A percentile compares a stretch with the other conserved stretches of the same genome.
These are phyloP conservation scores for Haplographium delicatum DNA, from an alignment of 495 filamentous ascomycete genomes.

Conservation along the genomic window DNA sequence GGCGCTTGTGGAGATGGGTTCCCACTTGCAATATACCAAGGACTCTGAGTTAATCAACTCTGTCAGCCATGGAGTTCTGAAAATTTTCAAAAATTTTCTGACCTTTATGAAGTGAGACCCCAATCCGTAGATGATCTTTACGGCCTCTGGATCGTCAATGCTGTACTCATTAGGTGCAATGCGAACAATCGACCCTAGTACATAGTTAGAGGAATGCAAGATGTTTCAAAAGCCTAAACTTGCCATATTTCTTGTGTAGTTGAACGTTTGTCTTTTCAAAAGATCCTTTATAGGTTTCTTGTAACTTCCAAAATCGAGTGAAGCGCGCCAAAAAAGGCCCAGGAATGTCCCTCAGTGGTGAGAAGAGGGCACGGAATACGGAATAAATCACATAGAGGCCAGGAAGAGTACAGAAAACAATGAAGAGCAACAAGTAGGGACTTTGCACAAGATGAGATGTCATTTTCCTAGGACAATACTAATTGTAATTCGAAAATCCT, in stretches of 20 bases:
- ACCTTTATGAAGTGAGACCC: slow-evolving; percentile 17
- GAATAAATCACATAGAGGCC: neutral
- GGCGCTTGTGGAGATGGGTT: neutral
- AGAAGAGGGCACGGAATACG: neutral
- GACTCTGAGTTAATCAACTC: neutral
- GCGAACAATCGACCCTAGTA: slow-evolving; percentile 37
- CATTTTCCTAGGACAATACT: no score
- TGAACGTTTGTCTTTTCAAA: slow-evolving; percentile 40
- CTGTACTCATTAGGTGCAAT: slow-evolving; percentile 47
- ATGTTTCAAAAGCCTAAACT: slow-evolving; percentile 11
- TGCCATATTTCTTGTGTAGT: slow-evolving; percentile 34
- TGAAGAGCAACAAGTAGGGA: no score
- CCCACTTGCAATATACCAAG: slow-evolving; percentile 3
- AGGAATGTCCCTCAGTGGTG: slow-evolving; percentile 16
- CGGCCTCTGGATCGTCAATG: slow-evolving; percentile 37
- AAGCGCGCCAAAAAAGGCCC: slow-evolving; percentile 31
- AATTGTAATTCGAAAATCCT: no score
- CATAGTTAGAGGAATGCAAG: neutral
- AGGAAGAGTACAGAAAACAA: neutral
- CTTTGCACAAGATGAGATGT: no score
- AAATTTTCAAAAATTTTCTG: neutral
- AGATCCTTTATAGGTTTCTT: slow-evolving; percentile 30
- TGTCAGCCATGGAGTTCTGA: neutral
- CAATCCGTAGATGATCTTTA: slow-evolving; percentile 41
- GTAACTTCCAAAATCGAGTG: slow-evolving; percentile 42